phyloP scores from a whole-genome alignment of 352 stramenopile genomes.

The Globisporangium rhizosaccharum region DNA sequence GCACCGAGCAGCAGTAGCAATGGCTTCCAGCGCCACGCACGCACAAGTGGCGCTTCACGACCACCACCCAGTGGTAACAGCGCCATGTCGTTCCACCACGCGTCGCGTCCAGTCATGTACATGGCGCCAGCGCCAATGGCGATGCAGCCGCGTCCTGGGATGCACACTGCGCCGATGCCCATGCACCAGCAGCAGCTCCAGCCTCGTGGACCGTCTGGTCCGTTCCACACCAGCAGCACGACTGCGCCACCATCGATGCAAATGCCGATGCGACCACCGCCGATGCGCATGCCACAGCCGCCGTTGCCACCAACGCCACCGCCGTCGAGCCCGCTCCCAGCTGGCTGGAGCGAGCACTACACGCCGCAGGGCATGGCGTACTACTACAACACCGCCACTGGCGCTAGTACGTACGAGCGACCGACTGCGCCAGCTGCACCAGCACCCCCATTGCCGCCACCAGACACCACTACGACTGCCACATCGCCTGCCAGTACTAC shows the following conservation, averaged over 20 bases:
- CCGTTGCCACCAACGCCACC: background rate
- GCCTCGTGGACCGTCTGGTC: too few species aligned
- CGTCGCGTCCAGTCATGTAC: background rate
- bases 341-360: constrained; percentile 56
- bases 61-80: too few species aligned
- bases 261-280: background rate
- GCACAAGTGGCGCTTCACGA: too few species aligned
- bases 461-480: background rate
- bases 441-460: background rate
- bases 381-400: constrained; percentile 53
- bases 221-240: constrained; percentile 1
- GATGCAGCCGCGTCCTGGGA: constrained; percentile 3
- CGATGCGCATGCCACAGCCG: background rate
- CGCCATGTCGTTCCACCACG: too few species aligned
- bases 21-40: too few species aligned
- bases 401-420: constrained; percentile 59
- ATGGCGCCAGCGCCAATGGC: constrained; percentile 2
- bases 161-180: background rate
- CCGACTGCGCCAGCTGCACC: constrained; percentile 12
- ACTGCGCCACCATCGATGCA: constrained; percentile 3
- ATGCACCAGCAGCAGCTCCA: background rate
- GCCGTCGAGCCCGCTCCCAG: constrained; percentile 16
- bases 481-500: background rate
- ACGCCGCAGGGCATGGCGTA: constrained; percentile 51
- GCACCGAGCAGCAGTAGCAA: background rate